Base-by-base conservation (phyloP, 768 basidiomycete species). In the Boletus insuetus region DNA sequence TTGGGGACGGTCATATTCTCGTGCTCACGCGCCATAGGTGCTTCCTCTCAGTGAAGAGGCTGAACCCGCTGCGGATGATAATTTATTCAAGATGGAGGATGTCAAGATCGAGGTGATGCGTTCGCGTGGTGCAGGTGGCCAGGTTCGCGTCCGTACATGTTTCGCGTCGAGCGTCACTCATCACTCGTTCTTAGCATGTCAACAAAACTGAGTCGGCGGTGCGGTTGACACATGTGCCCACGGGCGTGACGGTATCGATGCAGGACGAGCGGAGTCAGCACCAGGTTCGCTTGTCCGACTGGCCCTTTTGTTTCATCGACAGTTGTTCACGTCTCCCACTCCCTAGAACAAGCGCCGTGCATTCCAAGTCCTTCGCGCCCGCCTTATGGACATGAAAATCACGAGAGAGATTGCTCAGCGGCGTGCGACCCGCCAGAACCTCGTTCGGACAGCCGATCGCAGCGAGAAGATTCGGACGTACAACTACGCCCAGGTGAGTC, bases 161-260 rank as follows among this genome's bases (percentile, higher is more conserved):
- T 19, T 20, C 7, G 41, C 20, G 22, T 14, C 22, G 12, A n/a
- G 19, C 50, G 35, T 45, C 37, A 31, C 37, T 35, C 19, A 37
- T 41, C 20, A 3, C 7, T 12, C n/a, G 1, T 43, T n/a, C 13
- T 5, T 55, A 98, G 89, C 96, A 98, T 73, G 97, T 98, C 64
- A 99, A 99, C 75, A 92, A 89, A 79, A 98, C 97, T 0, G 97
- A 99, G 73, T 98, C 96, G 3, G 96, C 97, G 3, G 94, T 99
- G 20, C 86, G 97, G 1, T 72, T 98, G 43, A 96, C 94, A 0
- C 97, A 99, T 64, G 74, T 89, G 14, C 96, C 97, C 1, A 90
- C 93, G 4, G 94, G 96, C 0, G 87, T 98, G 51, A 89, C 88
- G 1, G 96, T 98, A 10, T 94, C 94, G 9, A 98, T 98, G 91